Evolutionary conservation across 1,284 basidiomycete genomes (phyloP).

Genomic region (Apiotrichum gracile): DNA sequence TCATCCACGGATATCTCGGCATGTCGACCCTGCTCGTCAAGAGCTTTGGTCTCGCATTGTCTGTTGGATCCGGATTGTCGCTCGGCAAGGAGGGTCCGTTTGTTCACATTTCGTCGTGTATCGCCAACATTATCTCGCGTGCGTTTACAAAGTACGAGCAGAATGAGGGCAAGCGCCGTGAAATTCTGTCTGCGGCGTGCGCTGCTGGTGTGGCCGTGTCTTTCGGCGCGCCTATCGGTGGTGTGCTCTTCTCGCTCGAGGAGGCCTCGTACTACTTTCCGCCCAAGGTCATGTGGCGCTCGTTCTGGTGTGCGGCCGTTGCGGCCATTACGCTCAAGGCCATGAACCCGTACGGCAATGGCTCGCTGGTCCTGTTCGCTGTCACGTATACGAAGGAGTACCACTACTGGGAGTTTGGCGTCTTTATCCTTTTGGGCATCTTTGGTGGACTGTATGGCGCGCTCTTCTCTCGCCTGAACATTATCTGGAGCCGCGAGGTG

Average conservation of each 20-base stretch:
- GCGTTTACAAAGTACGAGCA: conserved; percentile 82
- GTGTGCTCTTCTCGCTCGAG: conserved; percentile 84
- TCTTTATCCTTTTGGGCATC: conserved; percentile 78
- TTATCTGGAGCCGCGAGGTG: conserved; percentile 76
- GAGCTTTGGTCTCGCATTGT: conserved; percentile 77
- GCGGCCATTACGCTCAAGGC: conserved; percentile 82
- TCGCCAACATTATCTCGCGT: conserved; percentile 90
- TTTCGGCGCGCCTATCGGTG: conserved; percentile 87
- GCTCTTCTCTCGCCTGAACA: conserved; percentile 78
- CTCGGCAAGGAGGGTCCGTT: conserved; percentile 94
- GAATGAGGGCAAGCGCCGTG: conserved; percentile 92
- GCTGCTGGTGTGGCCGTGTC: conserved; percentile 58
- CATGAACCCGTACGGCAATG: conserved; percentile 78
- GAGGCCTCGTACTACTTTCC: conserved; percentile 96
- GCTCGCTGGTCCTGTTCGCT: conserved; percentile 49
- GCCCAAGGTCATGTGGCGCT: conserved; percentile 85
- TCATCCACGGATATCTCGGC: conserved; percentile 95
- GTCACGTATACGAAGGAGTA: conserved; percentile 46
- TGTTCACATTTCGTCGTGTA: conserved; percentile 90
- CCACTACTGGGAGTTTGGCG: conserved; percentile 51
- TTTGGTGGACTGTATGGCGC: conserved; percentile 92
- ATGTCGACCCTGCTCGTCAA: conserved; percentile 87
- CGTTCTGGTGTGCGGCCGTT: conserved; percentile 93
- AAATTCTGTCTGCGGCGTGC: conserved; percentile 85
- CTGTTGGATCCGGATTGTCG: conserved; percentile 82